A percentile compares a stretch with the other conserved stretches of the same genome.
phyloP scores from a whole-genome alignment of 306 rosid genomes.

The Cucurbita moschata region DNA sequence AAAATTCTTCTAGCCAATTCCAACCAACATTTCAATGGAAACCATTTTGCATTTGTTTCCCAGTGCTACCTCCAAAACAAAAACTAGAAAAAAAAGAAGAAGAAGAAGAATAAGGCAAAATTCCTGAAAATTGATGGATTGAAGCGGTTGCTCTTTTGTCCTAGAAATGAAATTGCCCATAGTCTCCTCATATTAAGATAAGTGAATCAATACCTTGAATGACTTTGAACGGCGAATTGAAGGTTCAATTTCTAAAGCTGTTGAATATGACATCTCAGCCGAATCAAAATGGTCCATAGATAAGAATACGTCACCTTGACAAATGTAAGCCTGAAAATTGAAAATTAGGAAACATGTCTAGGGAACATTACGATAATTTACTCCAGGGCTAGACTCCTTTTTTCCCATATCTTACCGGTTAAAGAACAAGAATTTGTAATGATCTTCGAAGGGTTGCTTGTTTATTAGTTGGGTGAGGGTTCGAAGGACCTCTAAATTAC shows the following conservation, averaged over 20 bases:
- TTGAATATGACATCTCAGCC: slow-evolving; percentile 56
- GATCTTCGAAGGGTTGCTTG: not conserved
- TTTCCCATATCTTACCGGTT: not conserved
- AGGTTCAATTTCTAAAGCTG: slow-evolving; percentile 52
- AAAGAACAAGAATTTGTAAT: not conserved
- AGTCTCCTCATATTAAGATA: not conserved
- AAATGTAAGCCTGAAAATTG: slow-evolving; percentile 56
- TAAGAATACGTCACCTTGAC: slow-evolving; percentile 69
- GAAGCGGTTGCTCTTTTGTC: not conserved
- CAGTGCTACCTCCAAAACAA: not conserved
- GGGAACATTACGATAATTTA: not conserved
- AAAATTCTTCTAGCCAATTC: not conserved
- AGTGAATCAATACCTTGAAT: slow-evolving; percentile 45
- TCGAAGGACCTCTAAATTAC: not conserved
- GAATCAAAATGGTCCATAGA: slow-evolving; percentile 39
- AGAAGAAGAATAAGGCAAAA: too few relatives aligned
- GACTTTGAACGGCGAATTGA: slow-evolving; percentile 58
- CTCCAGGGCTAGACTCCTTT: not conserved
- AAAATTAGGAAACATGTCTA: not conserved
- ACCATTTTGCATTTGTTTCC: not conserved
- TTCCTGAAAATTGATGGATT: not conserved
- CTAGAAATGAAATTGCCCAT: not conserved
- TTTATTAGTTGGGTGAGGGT: not conserved
- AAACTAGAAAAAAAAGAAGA: too few relatives aligned
- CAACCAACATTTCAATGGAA: not conserved